These are phyloP conservation scores for Nowakowskiella sp. DNA, from an alignment of 192 early-diverging fungal genomes.

Conservation along the genomic window DNA sequence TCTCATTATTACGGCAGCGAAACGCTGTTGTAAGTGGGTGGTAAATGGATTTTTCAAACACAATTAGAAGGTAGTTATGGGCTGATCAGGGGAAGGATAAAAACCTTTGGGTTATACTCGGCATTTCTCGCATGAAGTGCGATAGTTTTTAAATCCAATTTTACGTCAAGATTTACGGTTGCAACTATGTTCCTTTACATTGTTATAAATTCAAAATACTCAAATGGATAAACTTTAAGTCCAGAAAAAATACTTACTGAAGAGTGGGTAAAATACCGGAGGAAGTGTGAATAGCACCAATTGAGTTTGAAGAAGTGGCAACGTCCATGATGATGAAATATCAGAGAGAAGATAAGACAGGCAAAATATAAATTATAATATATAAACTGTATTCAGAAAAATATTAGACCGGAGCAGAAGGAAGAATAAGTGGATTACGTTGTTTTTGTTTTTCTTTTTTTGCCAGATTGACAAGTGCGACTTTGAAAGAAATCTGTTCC, in stretches of 20 bases:
- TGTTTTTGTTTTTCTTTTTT: no score
- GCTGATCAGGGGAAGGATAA: not conserved
- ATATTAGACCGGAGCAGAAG: no score
- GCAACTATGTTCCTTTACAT: slow-evolving; percentile 88
- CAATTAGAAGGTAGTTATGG: slow-evolving; percentile 12
- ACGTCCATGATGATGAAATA: no score
- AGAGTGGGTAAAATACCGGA: slow-evolving; percentile 53
- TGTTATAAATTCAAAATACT: slow-evolving; percentile 5
- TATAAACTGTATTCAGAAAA: no score
- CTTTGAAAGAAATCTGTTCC: no score
- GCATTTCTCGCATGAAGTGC: slow-evolving; percentile 99
- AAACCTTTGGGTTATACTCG: slow-evolving; percentile 99
- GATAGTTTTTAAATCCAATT: slow-evolving; percentile 96
- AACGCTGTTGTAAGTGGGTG: slow-evolving; percentile 60
- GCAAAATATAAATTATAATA: no score
- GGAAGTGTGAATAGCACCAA: no score
- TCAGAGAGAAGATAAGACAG: no score
- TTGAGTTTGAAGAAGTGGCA: no score
- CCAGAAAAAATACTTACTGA: slow-evolving; percentile 42
- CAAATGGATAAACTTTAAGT: slow-evolving; percentile 1
- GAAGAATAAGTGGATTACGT: no score
- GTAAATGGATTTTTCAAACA: not conserved
- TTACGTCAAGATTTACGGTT: slow-evolving; percentile 96
- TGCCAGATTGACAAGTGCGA: no score
- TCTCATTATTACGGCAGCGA: slow-evolving; percentile 99